Conservation (phyloP, 805 yeast species). For the Maudiozyma serrabonitensis region DNA sequence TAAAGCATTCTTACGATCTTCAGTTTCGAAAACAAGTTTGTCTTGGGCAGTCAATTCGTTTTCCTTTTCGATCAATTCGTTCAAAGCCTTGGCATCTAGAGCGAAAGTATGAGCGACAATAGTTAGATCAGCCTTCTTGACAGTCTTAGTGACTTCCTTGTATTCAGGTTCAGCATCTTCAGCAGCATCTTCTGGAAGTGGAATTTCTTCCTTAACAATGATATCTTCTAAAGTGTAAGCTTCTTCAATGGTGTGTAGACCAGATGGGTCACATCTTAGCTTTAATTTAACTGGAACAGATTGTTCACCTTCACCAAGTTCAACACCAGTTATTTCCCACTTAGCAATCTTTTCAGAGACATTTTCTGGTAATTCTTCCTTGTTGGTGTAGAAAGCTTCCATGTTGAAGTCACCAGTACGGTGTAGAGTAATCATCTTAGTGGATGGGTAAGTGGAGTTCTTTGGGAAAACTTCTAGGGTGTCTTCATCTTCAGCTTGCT, state of each 20-base stretch:
- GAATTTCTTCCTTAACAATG: conserved; percentile 79
- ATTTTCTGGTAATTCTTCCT: conserved; percentile 62
- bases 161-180: conserved; percentile 72
- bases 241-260: conserved; percentile 84
- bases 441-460: conserved; percentile 87
- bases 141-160: conserved; percentile 84
- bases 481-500: conserved; percentile 82
- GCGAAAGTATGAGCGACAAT: conserved; percentile 55
- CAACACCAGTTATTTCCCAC: conserved; percentile 83
- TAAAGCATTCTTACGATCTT: conserved; percentile 94
- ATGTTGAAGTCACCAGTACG: conserved; percentile 83
- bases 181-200: conserved; percentile 38
- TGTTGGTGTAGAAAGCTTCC: conserved; percentile 77
- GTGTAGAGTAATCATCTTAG: conserved; percentile 89
- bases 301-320: conserved; percentile 64
- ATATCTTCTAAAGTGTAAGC: conserved; percentile 94
- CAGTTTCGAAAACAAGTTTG: conserved; percentile 95
- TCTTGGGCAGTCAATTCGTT: conserved; percentile 77
- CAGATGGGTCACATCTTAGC: conserved; percentile 95
- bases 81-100: conserved; percentile 45
- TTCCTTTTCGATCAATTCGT: conserved; percentile 70
- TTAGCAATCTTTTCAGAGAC: conserved; percentile 57
- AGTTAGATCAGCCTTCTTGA: conserved; percentile 73
- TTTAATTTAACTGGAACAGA: conserved; percentile 81
- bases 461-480: conserved; percentile 95